These are phyloP conservation scores for Amylostereum chailletii DNA, from an alignment of 1,284 basidiomycete species.

Conservation along the genomic window DNA sequence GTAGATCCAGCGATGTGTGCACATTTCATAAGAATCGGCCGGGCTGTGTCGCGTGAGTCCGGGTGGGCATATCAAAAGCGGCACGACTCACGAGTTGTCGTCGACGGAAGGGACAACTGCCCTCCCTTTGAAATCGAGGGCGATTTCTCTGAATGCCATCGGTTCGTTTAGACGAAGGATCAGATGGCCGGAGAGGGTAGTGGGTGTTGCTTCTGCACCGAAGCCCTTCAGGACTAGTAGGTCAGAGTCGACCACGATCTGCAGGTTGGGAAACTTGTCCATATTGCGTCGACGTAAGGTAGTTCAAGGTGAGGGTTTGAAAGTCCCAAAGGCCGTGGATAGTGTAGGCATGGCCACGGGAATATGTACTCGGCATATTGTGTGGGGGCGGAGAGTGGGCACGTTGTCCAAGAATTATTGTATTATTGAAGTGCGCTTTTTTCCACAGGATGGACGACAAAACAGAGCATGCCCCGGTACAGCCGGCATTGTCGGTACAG, in stretches of 20 bases:
- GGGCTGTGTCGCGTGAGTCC: not conserved
- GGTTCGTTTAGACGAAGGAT: conserved; percentile 61
- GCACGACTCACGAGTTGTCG: not conserved
- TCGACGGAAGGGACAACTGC: not conserved
- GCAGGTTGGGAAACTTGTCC: too few species aligned
- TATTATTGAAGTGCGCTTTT: too few species aligned
- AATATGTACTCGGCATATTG: too few species aligned
- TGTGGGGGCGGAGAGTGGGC: too few species aligned
- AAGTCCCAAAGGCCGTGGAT: too few species aligned
- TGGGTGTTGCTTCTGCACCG: conserved; percentile 67
- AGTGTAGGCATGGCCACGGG: too few species aligned
- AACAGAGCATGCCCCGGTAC: too few species aligned
- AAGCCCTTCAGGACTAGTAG: conserved; percentile 59
- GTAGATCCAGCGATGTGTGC: not conserved
- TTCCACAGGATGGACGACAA: too few species aligned
- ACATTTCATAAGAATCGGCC: not conserved
- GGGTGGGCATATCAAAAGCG: not conserved
- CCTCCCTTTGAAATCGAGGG: conserved; percentile 30
- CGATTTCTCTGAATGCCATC: conserved; percentile 72
- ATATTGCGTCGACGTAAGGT: too few species aligned
- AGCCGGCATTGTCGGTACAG: too few species aligned
- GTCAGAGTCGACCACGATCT: conserved; percentile 42
- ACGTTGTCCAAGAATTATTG: too few species aligned
- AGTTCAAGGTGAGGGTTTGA: too few species aligned
- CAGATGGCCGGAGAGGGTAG: conserved; percentile 57